Evolutionary conservation across 768 basidiomycete genomes (phyloP).

Genomic region (Lactarius deliciosus): DNA sequence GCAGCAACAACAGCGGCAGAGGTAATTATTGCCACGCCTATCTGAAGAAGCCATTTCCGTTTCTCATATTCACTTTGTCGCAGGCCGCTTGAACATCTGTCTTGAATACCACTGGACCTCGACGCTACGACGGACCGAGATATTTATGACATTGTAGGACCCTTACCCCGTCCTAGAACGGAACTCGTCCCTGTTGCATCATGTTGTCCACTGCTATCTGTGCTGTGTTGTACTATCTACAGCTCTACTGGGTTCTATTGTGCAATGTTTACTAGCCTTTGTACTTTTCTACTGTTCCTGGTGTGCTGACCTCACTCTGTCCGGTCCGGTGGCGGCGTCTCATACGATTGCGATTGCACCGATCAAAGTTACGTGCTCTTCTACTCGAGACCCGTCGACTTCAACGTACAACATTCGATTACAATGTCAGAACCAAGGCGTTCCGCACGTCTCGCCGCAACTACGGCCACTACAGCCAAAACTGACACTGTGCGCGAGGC

Average conservation of each 20-base stretch:
- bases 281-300: slow-evolving; percentile 15
- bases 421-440: slow-evolving; percentile 30
- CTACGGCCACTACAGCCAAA: background rate
- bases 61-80: slow-evolving; percentile 3
- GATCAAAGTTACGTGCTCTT: slow-evolving; percentile 17
- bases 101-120: slow-evolving; percentile 19
- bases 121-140: slow-evolving; percentile 15
- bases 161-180: slow-evolving; percentile 23
- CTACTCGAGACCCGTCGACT: background rate
- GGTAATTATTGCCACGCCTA: background rate
- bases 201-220: slow-evolving; percentile 25
- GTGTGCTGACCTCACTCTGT: slow-evolving; percentile 3
- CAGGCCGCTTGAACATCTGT: slow-evolving; percentile 22
- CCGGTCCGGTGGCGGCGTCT: slow-evolving; percentile 6
- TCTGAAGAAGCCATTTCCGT: background rate
- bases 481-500: slow-evolving; percentile 8
- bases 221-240: slow-evolving; percentile 29
- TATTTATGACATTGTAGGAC: slow-evolving; percentile 27
- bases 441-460: slow-evolving; percentile 30
- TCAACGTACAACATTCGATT: background rate
- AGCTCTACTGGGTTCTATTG: slow-evolving; percentile 27
- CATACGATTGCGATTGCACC: slow-evolving; percentile 10
- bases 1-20: slow-evolving; percentile 9
- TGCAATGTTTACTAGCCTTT: slow-evolving; percentile 25
- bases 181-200: slow-evolving; percentile 26